Base-by-base conservation (phyloP, 208 protist genomes). In the Leishmania amazonensis region DNA sequence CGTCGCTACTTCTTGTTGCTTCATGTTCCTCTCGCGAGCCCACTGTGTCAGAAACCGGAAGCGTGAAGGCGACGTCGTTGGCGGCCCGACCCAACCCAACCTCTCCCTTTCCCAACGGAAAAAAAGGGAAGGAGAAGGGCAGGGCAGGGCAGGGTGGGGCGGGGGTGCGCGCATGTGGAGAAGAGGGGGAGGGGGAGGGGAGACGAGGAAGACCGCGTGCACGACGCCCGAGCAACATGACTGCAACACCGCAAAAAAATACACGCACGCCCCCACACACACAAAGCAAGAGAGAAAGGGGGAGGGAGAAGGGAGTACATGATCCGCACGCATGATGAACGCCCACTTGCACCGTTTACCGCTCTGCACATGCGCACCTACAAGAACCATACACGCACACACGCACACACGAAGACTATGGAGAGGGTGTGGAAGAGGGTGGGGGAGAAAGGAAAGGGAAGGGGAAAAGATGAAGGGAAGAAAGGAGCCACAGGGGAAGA, bases 301-400 rank as follows among this genome's bases (percentile, higher is more conserved):
- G 54, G 35, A 49, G 8, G 11, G 75, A 15, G 68, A 47, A 24
- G 49, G 49, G 72, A 47, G 72, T 35, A 38, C 9, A 40, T 40
- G 28, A 53, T n/a, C 21, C 38, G 3, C 21, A 28, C 51, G 49
- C 45, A 49, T 42, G 49, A 19, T 75, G 19, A 31, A 51, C 58
- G 31, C 62, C 31, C 45, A 51, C 35, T 21, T 67, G 38, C n/a
- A 42, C 28, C 6, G n/a, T 38, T 38, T 76, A 60, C 51, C 17
- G 13, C 11, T 81, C 67, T 81, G 31, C 17, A n/a, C 58, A 78
- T 75, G 31, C 67, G 38, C 40, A 68, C 68, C 11, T 80, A 45
- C 21, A 71, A 11, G n/a, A 13, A 28, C 49, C 67, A n/a, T 38
- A 74, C 42, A 54, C 67, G 28, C 67, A 51, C 67, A 72, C 40